Conservation (phyloP, 495 filamentous ascomycete species). For the Hyaloscypha hepaticicola region DNA sequence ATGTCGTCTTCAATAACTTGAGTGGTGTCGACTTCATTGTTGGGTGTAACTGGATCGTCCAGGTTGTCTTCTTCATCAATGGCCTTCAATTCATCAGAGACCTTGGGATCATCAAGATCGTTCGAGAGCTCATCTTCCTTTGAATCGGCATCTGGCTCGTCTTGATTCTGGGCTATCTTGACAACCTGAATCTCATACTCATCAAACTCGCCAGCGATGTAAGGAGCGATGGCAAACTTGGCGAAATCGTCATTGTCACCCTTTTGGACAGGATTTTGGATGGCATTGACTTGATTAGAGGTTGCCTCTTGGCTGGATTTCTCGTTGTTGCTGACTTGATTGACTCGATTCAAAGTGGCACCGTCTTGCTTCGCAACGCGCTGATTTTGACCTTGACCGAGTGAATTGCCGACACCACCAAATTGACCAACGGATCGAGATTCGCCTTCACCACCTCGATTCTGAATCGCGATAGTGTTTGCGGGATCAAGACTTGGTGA, state of each 20-base stretch:
- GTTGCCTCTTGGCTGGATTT: not conserved
- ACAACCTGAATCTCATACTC: not conserved
- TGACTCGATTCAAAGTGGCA: not conserved
- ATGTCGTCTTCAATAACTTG: not conserved
- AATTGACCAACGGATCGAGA: not conserved
- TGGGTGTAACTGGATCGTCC: not conserved
- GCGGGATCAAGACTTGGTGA: not conserved
- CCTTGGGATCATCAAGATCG: not conserved
- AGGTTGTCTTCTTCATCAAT: not conserved
- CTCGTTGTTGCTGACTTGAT: not conserved
- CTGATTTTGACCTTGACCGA: not conserved
- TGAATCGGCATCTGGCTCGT: not conserved
- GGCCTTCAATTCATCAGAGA: not conserved
- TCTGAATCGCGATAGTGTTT: not conserved
- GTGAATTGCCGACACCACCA: not conserved
- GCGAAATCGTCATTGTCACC: not conserved
- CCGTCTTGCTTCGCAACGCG: not conserved
- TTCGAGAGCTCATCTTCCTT: not conserved
- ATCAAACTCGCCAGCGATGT: not conserved
- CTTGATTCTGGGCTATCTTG: not conserved
- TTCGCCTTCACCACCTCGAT: not conserved
- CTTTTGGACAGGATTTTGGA: not conserved
- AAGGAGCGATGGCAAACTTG: not conserved
- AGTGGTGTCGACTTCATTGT: not conserved
- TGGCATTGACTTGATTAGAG: not conserved